Percentiles rank a stretch among this genome's conserved stretches.
These are phyloP conservation scores for Eutrema japonicum DNA, from an alignment of 345 rosid species.

Conservation along the genomic window DNA sequence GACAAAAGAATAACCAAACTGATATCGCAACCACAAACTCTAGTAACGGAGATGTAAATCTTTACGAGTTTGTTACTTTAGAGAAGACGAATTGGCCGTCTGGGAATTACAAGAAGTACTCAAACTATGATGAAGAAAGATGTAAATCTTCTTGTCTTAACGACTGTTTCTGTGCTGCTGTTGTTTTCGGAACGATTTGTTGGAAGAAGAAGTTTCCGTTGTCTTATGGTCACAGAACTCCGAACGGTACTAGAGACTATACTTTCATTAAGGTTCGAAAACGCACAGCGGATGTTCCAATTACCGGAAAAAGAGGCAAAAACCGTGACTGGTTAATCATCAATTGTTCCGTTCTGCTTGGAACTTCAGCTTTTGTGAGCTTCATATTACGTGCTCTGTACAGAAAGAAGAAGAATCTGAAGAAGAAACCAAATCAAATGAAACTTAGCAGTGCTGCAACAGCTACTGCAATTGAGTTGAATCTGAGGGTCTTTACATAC, in stretches of 20 bases:
- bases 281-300: background rate
- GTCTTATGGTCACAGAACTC: slow-evolving; percentile 45
- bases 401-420: background rate
- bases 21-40: background rate
- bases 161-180: slow-evolving; percentile 66
- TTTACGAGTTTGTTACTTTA: slow-evolving; percentile 38
- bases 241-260: slow-evolving; percentile 1
- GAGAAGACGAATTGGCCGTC: slow-evolving; percentile 44
- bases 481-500: slow-evolving; percentile 49
- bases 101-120: slow-evolving; percentile 44
- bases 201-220: slow-evolving; percentile 62
- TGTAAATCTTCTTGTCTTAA: slow-evolving; percentile 53
- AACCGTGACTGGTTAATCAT: slow-evolving; percentile 25
- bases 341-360: slow-evolving; percentile 14
- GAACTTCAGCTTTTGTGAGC: slow-evolving; percentile 29
- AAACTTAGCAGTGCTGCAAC: slow-evolving; percentile 1
- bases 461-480: slow-evolving; percentile 37
- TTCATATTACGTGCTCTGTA: slow-evolving; percentile 4
- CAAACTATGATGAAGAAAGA: slow-evolving; percentile 39
- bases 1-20: background rate
- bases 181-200: slow-evolving; percentile 39
- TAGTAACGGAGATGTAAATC: slow-evolving; percentile 23
- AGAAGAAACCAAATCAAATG: background rate
- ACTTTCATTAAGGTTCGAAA: slow-evolving; percentile 49
- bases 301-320: background rate